These are phyloP conservation scores for Aspergillus tanneri DNA, from an alignment of 2,329 filamentous ascomycete genomes.

Conservation along the genomic window DNA sequence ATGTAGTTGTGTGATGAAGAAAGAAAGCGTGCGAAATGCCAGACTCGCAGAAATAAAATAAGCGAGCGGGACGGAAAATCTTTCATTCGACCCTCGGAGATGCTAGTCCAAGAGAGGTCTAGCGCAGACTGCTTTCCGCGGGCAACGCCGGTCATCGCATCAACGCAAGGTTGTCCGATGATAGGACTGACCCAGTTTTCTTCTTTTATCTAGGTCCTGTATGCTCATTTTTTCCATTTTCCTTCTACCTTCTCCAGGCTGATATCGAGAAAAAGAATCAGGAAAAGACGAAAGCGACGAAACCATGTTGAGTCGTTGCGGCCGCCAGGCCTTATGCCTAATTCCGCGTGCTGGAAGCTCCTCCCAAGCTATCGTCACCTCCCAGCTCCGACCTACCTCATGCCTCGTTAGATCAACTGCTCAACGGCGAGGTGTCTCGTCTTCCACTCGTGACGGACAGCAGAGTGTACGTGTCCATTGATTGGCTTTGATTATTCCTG, in stretches of 20 bases:
- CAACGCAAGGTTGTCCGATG: constrained; percentile 20
- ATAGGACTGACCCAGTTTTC: constrained; percentile 22
- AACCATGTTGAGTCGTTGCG: constrained; percentile 37
- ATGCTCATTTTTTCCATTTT: constrained; percentile 22
- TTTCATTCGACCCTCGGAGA: constrained; percentile 13
- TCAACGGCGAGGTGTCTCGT: constrained; percentile 41
- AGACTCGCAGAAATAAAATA: constrained; percentile 15
- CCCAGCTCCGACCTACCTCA: constrained; percentile 21
- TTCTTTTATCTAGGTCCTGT: constrained; percentile 19
- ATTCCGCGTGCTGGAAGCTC: constrained; percentile 35
- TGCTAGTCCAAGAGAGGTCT: constrained; percentile 21
- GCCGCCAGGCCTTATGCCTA: constrained; percentile 34
- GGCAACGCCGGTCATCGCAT: constrained; percentile 32
- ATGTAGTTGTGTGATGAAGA: constrained; percentile 44
- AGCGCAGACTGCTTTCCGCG: constrained; percentile 37
- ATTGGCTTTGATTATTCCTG: neutral
- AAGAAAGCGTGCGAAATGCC: constrained; percentile 11
- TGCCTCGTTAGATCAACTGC: constrained; percentile 24
- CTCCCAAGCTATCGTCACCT: constrained; percentile 26
- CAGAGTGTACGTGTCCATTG: constrained; percentile 36
- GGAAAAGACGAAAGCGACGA: constrained; percentile 26
- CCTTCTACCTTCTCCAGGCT: too few species aligned
- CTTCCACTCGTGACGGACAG: constrained; percentile 41
- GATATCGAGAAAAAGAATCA: too few species aligned
- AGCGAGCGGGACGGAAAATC: constrained; percentile 12